phyloP scores from a whole-genome alignment of 2,329 filamentous ascomycete genomes.

The Calonectria henricotiae region DNA sequence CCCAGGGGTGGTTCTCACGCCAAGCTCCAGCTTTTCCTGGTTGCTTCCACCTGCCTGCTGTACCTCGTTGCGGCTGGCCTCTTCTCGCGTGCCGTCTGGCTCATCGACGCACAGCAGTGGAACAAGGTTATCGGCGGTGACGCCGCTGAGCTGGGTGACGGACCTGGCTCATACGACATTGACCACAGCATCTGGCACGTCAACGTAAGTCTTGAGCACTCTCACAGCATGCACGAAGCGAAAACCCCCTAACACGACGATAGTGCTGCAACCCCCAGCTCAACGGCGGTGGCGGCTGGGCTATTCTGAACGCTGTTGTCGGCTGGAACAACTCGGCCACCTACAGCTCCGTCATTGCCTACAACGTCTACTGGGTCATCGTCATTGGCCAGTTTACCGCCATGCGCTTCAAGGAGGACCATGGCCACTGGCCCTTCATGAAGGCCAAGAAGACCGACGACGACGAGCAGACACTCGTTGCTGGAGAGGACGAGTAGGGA shows the following conservation, averaged over 20 bases:
- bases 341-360: conserved; percentile 88
- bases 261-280: conserved; percentile 84
- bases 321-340: conserved; percentile 93
- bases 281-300: conserved; percentile 86
- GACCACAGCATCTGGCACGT: conserved; percentile 86
- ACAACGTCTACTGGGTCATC: conserved; percentile 89
- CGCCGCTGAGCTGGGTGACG: conserved; percentile 67
- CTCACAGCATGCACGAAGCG: not conserved
- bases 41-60: conserved; percentile 85
- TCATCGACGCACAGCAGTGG: conserved; percentile 81
- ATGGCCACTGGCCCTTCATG: conserved; percentile 66
- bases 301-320: conserved; percentile 87
- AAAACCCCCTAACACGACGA: conserved; percentile 11
- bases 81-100: conserved; percentile 85
- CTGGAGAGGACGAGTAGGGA: conserved; percentile 16
- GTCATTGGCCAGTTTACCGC: conserved; percentile 80
- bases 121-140: conserved; percentile 75
- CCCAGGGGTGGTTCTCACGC: conserved; percentile 63
- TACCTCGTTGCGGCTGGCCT: conserved; percentile 89
- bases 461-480: conserved; percentile 39
- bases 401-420: conserved; percentile 78
- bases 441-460: conserved; percentile 54
- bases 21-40: conserved; percentile 80
- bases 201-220: conserved; percentile 70
- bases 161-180: conserved; percentile 86